Evolutionary conservation across 176 grass and related monocot genomes (phyloP).

Genomic region (Bolboschoenus planiculmis): DNA sequence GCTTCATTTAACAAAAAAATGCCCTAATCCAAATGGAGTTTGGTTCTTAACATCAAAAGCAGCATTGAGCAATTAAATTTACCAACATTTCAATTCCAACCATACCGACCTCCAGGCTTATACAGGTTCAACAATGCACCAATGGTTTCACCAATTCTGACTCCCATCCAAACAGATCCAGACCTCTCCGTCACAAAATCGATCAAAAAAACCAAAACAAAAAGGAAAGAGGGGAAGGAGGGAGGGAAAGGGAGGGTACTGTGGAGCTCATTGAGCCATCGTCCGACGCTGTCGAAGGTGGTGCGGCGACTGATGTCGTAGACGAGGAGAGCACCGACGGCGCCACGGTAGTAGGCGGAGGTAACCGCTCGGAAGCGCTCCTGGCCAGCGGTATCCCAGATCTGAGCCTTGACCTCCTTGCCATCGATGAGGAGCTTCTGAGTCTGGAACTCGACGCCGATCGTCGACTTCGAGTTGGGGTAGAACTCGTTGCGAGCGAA

Average conservation of each 20-base stretch:
- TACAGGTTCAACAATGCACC: conserved; percentile 2
- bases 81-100: background rate
- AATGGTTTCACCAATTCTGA: background rate
- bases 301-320: conserved; percentile 10
- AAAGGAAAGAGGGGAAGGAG: background rate
- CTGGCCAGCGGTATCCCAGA: conserved; percentile 49
- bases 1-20: background rate
- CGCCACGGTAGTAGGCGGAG: conserved; percentile 14
- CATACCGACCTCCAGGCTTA: background rate
- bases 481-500: conserved; percentile 22
- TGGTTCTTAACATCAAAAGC: background rate
- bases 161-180: background rate
- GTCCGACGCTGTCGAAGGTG: conserved; percentile 14
- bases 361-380: conserved; percentile 19
- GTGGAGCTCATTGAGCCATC: conserved; percentile 22
- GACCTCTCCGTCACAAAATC: background rate
- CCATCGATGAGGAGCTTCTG: conserved; percentile 32
- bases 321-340: conserved; percentile 7
- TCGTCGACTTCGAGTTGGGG: conserved; percentile 22
- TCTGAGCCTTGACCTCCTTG: conserved; percentile 39
- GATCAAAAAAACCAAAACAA: background rate
- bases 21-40: background rate
- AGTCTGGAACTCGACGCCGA: conserved; percentile 21
- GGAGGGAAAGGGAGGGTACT: background rate
- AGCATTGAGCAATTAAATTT: background rate